A percentile compares a stretch with the other conserved stretches of the same genome.
Evolutionary conservation across 805 yeast species (phyloP).

Genomic region (Wickerhamomyces pijperi): DNA sequence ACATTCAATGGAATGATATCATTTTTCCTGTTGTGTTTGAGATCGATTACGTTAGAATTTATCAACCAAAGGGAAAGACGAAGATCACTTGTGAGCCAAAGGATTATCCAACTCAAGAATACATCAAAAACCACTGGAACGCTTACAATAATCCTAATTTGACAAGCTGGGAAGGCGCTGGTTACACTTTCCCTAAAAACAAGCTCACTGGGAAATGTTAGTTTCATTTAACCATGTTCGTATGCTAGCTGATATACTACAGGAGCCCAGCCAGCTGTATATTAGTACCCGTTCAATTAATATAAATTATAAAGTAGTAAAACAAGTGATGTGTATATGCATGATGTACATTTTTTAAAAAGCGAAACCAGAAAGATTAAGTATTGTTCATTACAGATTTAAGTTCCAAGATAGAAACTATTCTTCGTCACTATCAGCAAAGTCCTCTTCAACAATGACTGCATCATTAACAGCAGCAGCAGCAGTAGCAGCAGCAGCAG

Average conservation of each 20-base stretch:
- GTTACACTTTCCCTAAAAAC: conserved; percentile 32
- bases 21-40: conserved; percentile 31
- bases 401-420: neutral
- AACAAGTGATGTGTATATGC: no score
- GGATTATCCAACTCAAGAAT: conserved; percentile 33
- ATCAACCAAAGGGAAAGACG: conserved; percentile 32
- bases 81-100: conserved; percentile 37
- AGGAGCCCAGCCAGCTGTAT: no score
- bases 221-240: no score
- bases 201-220: conserved; percentile 17
- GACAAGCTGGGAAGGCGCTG: conserved; percentile 33
- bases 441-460: neutral
- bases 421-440: neutral
- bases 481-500: no score
- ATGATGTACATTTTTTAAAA: no score
- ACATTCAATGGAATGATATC: conserved; percentile 35
- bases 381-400: no score
- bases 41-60: conserved; percentile 35
- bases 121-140: conserved; percentile 29
- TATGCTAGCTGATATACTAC: no score
- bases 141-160: conserved; percentile 32
- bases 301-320: no score
- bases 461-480: neutral
- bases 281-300: no score
- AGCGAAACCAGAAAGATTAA: no score